Percentiles rank a stretch among this genome's conserved stretches.
Conservation (phyloP, 2,329 filamentous ascomycete species). For the Talaromyces sp. region DNA sequence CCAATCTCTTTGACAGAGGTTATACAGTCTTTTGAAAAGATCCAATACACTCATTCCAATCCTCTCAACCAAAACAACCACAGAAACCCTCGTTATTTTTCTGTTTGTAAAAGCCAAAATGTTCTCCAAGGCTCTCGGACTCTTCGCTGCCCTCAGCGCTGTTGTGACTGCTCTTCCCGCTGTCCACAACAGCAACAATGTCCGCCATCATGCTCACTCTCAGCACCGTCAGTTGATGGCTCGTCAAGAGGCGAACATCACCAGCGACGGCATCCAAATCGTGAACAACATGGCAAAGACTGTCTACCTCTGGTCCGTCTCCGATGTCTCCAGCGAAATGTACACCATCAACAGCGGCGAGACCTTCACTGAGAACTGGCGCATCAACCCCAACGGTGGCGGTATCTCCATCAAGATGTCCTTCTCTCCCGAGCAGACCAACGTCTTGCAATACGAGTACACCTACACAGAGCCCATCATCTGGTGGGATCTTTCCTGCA, state of each 20-base stretch:
- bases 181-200: slow-evolving; percentile 8
- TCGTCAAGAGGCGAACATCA: slow-evolving; percentile 19
- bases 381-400: slow-evolving; percentile 34
- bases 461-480: slow-evolving; percentile 29
- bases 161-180: slow-evolving; percentile 28
- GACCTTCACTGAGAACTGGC: slow-evolving; percentile 32
- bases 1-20: slow-evolving; percentile 15
- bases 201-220: slow-evolving; percentile 7
- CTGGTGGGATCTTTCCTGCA: slow-evolving; percentile 39
- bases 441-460: slow-evolving; percentile 43
- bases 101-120: slow-evolving; percentile 26
- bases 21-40: slow-evolving; percentile 14
- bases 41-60: slow-evolving; percentile 10
- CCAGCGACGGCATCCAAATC: slow-evolving; percentile 31
- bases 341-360: slow-evolving; percentile 32
- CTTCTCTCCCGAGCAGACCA: slow-evolving; percentile 24
- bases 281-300: slow-evolving; percentile 34
- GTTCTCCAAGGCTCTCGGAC: slow-evolving; percentile 33
- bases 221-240: slow-evolving; percentile 14
- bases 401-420: slow-evolving; percentile 42
- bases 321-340: slow-evolving; percentile 31
- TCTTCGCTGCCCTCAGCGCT: slow-evolving; percentile 29
- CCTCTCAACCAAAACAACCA: slow-evolving; percentile 5
- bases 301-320: slow-evolving; percentile 40
- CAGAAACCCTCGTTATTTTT: slow-evolving; percentile 2